phyloP scores from a whole-genome alignment of 345 rosid species.

The Schrenkiella parvula region DNA sequence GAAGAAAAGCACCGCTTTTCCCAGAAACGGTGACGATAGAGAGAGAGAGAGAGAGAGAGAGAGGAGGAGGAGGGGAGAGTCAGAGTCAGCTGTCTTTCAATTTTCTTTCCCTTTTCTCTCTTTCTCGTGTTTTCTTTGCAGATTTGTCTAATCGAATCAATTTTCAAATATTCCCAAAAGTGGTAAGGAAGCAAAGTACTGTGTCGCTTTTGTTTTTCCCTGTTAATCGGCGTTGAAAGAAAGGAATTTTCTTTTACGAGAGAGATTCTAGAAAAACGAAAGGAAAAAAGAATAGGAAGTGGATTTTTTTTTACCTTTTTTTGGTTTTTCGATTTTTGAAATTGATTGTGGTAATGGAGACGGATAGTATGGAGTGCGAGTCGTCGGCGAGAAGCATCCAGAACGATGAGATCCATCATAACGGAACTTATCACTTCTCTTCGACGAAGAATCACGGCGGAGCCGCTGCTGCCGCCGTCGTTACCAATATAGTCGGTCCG shows the following conservation, averaged over 20 bases:
- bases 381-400: constrained; percentile 56
- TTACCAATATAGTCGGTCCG: constrained; percentile 45
- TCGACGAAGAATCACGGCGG: constrained; percentile 50
- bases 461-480: constrained; percentile 26
- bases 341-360: constrained; percentile 47
- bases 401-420: constrained; percentile 71
- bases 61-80: background rate
- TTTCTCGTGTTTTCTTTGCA: constrained; percentile 11
- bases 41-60: constrained; percentile 1
- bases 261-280: background rate
- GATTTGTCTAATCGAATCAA: constrained; percentile 22
- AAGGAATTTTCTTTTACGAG: constrained; percentile 7
- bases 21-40: constrained; percentile 30
- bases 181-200: constrained; percentile 32
- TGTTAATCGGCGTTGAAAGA: constrained; percentile 23
- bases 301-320: background rate
- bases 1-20: constrained; percentile 42
- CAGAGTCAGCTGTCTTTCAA: constrained; percentile 14
- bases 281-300: background rate
- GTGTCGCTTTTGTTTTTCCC: background rate
- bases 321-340: background rate
- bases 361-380: constrained; percentile 76
- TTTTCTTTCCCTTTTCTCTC: constrained; percentile 6
- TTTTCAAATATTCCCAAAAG: constrained; percentile 24
- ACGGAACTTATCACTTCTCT: constrained; percentile 47